Conservation (phyloP, 2,329 filamentous ascomycete genomes). For the Fusarium circinatum region DNA sequence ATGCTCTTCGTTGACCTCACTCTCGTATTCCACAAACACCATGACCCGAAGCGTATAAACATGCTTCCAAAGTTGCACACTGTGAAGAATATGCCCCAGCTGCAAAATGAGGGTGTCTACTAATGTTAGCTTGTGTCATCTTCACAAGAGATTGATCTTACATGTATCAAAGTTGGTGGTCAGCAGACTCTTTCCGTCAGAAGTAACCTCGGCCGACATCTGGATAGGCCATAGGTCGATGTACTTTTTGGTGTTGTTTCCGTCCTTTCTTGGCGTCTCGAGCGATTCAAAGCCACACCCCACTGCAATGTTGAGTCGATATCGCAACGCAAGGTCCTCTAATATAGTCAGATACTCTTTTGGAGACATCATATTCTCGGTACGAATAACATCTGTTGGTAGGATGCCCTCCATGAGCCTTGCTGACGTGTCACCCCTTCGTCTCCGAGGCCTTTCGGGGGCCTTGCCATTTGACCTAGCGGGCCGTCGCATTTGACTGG, state of each 20-base stretch:
- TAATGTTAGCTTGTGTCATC: conserved; percentile 9
- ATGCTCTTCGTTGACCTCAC: conserved; percentile 82
- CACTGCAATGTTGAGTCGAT: conserved; percentile 86
- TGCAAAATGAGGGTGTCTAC: conserved; percentile 82
- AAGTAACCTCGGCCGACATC: conserved; percentile 85
- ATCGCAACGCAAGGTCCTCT: conserved; percentile 80
- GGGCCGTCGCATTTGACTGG: conserved; percentile 46
- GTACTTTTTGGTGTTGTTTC: conserved; percentile 74
- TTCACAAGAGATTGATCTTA: conserved; percentile 51
- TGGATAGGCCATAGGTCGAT: conserved; percentile 94
- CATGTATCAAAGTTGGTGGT: conserved; percentile 95
- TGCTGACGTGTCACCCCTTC: conserved; percentile 65
- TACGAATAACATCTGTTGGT: conserved; percentile 76
- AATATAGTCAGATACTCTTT: conserved; percentile 84
- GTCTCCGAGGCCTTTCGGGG: conserved; percentile 50
- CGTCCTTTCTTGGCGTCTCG: conserved; percentile 73
- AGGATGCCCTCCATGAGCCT: conserved; percentile 67
- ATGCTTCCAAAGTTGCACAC: conserved; percentile 82
- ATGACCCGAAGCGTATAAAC: conserved; percentile 78
- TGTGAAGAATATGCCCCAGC: conserved; percentile 84
- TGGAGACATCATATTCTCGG: conserved; percentile 74
- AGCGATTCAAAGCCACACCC: conserved; percentile 83
- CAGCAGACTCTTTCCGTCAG: conserved; percentile 73
- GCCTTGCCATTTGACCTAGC: conserved; percentile 47
- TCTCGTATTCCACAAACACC: conserved; percentile 91